Evolutionary conservation across 2,329 filamentous ascomycete genomes (phyloP).

Genomic region (Dactylonectria macrodidyma): DNA sequence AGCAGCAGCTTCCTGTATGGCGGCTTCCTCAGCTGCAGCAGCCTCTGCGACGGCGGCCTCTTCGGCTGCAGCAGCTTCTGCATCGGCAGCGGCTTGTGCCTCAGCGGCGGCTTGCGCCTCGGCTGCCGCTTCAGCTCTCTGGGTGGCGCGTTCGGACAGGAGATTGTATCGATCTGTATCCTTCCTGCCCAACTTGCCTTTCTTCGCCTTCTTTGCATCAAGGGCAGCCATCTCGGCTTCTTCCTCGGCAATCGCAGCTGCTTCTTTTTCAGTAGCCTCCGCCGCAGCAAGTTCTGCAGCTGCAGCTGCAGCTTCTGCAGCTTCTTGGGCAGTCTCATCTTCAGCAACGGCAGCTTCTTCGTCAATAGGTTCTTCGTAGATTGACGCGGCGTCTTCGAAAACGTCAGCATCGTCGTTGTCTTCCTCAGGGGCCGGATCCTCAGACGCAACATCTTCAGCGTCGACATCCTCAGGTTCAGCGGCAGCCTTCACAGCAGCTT

Average conservation of each 20-base stretch:
- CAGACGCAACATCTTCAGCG: slow-evolving; percentile 24
- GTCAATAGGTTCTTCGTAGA: slow-evolving; percentile 29
- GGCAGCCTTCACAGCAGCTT: slow-evolving; percentile 34
- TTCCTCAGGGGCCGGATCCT: slow-evolving; percentile 10
- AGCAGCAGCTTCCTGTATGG: slow-evolving; percentile 36
- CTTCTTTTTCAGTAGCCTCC: slow-evolving; percentile 35
- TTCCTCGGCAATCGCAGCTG: slow-evolving; percentile 44
- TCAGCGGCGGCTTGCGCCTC: slow-evolving; percentile 44
- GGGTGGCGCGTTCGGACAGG: slow-evolving; percentile 52
- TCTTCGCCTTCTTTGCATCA: slow-evolving; percentile 66
- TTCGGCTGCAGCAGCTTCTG: slow-evolving; percentile 37
- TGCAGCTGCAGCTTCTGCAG: slow-evolving; percentile 45
- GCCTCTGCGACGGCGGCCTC: slow-evolving; percentile 48
- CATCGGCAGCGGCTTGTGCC: slow-evolving; percentile 31
- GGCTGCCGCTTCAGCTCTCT: slow-evolving; percentile 59
- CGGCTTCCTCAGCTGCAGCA: slow-evolving; percentile 31
- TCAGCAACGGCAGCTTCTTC: slow-evolving; percentile 47
- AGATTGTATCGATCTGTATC: slow-evolving; percentile 61
- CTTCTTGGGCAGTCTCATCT: slow-evolving; percentile 22
- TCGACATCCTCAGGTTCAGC: slow-evolving; percentile 33
- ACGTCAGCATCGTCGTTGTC: slow-evolving; percentile 21
- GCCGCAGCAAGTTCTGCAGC: slow-evolving; percentile 31
- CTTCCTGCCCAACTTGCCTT: slow-evolving; percentile 61
- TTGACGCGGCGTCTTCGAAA: slow-evolving; percentile 28
- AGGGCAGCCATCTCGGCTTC: slow-evolving; percentile 58